Evolutionary conservation across 208 protist genomes (phyloP), one percentile per base, ranked within the genome.

Genomic region (Naegleria lovaniensis): DNA sequence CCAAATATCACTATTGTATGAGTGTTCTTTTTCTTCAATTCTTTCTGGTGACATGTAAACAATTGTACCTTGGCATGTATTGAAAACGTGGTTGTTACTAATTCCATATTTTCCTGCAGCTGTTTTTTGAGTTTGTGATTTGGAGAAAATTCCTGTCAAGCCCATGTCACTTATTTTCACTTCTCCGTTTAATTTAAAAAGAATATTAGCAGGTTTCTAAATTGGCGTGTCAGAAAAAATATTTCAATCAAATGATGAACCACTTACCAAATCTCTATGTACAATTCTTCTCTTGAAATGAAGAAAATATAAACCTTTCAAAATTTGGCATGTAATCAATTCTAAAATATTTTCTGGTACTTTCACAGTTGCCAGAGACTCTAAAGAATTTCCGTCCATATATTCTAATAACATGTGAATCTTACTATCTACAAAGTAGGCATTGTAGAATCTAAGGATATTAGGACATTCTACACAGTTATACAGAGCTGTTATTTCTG

Each of bases 11-110:
- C 93, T 93, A 38, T 95, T 93, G 90, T 94, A 95, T 43, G 95
- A 95, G 91, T 97, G 94, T 85, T 89, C 41, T 93, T 96, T 94
- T 39, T 95, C 96, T 36, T 94, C 94, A 87, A 97, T 95, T 83
- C 96, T 93, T 92, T 97, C 95, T 0, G 96, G 95, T 85, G 93
- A 95, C 96, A 97, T 97, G 92, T 97, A 97, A 90, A 95, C 94
- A 51, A 95, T 92, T 36, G 96, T 97, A n/a, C 96, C 96, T 58
- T 88, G 84, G 58, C 41, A 88, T 39, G 84, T 88, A 36, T 58
- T 58, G 5, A 25, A 88, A 22, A 88, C 84, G 0, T 59, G 6
- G 1, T 25, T 9, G 55, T 88, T 88, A 5, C n/a, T 22, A 38
- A 55, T 6, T 58, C 84, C 84, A 38, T 58, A 58, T 25, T 52